Evolutionary conservation across 1,284 basidiomycete species (phyloP), one percentile per base, ranked within the genome.

Genomic region (Filobasidium uniguttulatum): DNA sequence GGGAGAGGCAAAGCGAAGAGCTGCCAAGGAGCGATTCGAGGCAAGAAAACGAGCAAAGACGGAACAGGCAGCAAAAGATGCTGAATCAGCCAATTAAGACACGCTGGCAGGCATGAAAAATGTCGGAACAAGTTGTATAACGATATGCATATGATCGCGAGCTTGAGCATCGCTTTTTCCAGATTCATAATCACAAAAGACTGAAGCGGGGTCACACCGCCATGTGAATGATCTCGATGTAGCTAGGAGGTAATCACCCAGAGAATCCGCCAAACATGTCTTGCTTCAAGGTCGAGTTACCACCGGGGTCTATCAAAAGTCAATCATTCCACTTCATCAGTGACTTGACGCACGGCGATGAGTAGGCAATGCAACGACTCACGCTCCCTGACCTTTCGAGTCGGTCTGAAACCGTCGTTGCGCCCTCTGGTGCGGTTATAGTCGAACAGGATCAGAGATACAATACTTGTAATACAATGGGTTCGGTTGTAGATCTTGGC

Each of bases 1-100:
- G 44, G 63, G 65, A 54, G 64, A 90, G 63, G 81, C 76, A 3
- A 77, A 81, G 53, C 75, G 91, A 30, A 70, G 78, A 61, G 82
- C 77, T 60, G 86, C 87, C 15, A 77, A 73, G 46, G 78, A 82
- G 57, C 75, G 87, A 51, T 89, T 83, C 62, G 62, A 86, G 48
- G 80, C 81, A 59, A 74, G 88, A 55, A 91, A 91, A 70, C 76
- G 83, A 50, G 77, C 76, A 58, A 82, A 77, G 60, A 56, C 87
- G 59, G 83, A 86, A 63, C 75, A 77, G n/a, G 12, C 40, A 36
- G 55, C 25, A 26, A 49, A 45, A 22, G 28, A n/a, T n/a, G n/a
- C n/a, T n/a, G n/a, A n/a, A n/a, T n/a, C n/a, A n/a, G n/a, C n/a
- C n/a, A n/a, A n/a, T n/a, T n/a, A n/a, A n/a, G n/a, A n/a, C n/a